Base-by-base conservation (phyloP, 2,329 filamentous ascomycete genomes). In the Tolypocladium tropicale region DNA sequence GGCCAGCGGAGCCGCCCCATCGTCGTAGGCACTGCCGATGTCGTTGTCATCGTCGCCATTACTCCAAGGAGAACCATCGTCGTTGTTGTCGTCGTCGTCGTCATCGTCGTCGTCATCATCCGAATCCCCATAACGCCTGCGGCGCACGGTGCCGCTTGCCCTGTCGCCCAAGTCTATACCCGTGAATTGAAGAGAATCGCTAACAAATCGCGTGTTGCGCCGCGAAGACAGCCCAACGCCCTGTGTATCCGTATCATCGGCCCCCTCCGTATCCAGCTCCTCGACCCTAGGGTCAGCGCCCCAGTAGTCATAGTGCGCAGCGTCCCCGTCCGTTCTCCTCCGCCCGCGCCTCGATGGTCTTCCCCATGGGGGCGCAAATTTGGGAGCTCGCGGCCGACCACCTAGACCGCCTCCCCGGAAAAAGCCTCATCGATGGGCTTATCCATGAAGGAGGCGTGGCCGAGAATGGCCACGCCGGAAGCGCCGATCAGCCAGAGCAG, bases 321-420 rank as follows among this genome's bases (percentile, higher is more conserved):
- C 68, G 59, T 72, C 71, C 64, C 70, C 79, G 65, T 78, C 74
- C 68, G 77, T 76, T 74, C 77, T 83, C 78, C 82, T 83, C 80
- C 82, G 80, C 76, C 80, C 84, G 82, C 85, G 88, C 88, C 90
- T 88, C 82, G 90, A 89, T 94, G 91, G 90, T 96, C 93, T 96
- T 96, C 92, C 93, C 93, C 89, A 92, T 84, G 80, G 86, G 89
- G 92, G 91, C 91, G 88, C 86, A 81, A 75, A 77, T 85, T 86
- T 81, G 83, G 92, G 93, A 96, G 92, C 88, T 94, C 88, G 94
- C 94, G 93, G 93, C 90, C 93, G 94, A 97, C 92, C 92, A 95
- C 83, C 86, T 97, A 99, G 89, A 99, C 94, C 92, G 94, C 93
- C 93, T 99, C 94, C 92, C 95, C 94, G 82, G 93, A 96, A 96